Conservation (phyloP, 495 filamentous ascomycete genomes). For the Eremomyces bilateralis region DNA sequence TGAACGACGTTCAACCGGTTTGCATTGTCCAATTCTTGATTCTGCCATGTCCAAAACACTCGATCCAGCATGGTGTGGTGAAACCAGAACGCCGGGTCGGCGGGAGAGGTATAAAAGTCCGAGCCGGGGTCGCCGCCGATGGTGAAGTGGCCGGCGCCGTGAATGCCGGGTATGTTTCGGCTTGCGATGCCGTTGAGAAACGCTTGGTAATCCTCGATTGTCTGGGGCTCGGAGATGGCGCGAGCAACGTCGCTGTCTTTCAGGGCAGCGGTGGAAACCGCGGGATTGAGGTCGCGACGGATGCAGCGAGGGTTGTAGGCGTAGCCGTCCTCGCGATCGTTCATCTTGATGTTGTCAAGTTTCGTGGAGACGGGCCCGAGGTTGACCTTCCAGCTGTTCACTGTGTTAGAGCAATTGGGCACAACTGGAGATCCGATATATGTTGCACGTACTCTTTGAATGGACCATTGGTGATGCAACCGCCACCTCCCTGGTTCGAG, state of each 20-base stretch:
- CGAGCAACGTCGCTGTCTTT: constrained; percentile 25
- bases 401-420: too few species aligned
- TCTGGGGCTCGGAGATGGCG: constrained; percentile 22
- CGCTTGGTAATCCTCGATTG: constrained; percentile 30
- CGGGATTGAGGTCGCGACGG: constrained; percentile 35
- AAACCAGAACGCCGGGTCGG: not conserved
- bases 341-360: constrained; percentile 1
- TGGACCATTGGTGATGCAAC: constrained; percentile 12
- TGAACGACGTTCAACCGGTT: constrained; percentile 10
- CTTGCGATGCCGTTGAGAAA: constrained; percentile 18
- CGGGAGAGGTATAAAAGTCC: constrained; percentile 25
- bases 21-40: not conserved
- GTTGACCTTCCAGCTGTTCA: constrained; percentile 10
- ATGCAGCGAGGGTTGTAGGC: constrained; percentile 41
- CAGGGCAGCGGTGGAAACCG: constrained; percentile 20
- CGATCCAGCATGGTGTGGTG: constrained; percentile 1
- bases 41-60: not conserved
- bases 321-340: constrained; percentile 6
- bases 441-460: too few species aligned
- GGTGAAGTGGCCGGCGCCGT: constrained; percentile 38
- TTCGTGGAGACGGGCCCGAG: constrained; percentile 10
- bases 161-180: too few species aligned
- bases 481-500: constrained; percentile 10
- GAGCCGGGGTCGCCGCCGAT: constrained; percentile 36
- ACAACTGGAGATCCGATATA: too few species aligned